Conservation (phyloP, 129 eudicot genomes). For the Lactuca saligna region DNA sequence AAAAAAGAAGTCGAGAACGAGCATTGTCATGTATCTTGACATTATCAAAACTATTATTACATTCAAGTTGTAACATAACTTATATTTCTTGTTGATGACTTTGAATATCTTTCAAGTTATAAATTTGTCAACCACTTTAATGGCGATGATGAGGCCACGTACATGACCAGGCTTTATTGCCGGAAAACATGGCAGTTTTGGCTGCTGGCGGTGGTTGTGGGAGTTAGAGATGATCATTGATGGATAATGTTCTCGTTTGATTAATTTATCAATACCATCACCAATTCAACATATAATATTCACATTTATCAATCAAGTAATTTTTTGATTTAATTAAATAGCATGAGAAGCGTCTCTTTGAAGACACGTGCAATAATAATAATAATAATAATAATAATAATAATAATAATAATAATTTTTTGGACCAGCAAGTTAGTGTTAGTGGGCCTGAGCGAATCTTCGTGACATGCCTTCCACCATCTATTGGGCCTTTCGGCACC, state of each 20-base stretch:
- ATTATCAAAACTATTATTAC: background rate
- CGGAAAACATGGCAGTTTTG: slow-evolving; percentile 35
- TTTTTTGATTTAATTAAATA: background rate
- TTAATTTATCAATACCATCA: slow-evolving; percentile 9
- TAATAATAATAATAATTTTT: too few species aligned
- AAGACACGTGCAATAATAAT: background rate
- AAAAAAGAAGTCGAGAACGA: background rate
- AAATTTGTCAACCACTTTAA: slow-evolving; percentile 28
- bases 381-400: too few species aligned
- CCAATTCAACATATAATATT: slow-evolving; percentile 11
- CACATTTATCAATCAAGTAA: background rate
- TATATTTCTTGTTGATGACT: slow-evolving; percentile 10
- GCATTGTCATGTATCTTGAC: background rate
- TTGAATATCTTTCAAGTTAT: slow-evolving; percentile 28
- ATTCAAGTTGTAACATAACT: slow-evolving; percentile 18
- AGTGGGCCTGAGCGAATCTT: too few species aligned
- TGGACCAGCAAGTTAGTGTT: too few species aligned
- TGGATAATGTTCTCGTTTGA: background rate
- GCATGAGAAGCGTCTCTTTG: background rate
- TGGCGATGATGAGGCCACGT: slow-evolving; percentile 17
- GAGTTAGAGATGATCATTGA: slow-evolving; percentile 23
- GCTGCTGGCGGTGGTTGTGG: slow-evolving; percentile 30
- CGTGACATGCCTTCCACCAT: too few species aligned
- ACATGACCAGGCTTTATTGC: slow-evolving; percentile 23
- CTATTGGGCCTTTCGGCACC: too few species aligned